These are phyloP conservation scores for Citeromyces hawaiiensis DNA, from an alignment of 1,139 yeast species.

Conservation along the genomic window DNA sequence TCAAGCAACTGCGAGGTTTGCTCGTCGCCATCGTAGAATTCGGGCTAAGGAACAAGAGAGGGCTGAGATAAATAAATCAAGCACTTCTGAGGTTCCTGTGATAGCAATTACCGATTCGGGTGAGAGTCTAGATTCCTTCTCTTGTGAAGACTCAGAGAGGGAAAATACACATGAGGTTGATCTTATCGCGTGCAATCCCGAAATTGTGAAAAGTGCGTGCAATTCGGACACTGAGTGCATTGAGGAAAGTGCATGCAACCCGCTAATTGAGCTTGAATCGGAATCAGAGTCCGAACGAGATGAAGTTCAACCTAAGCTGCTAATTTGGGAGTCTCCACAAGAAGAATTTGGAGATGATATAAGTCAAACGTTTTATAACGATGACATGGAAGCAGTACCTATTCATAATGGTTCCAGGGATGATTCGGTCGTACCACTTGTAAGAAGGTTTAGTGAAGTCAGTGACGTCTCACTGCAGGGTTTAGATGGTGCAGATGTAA, in stretches of 20 bases:
- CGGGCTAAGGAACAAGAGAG: conserved; percentile 1
- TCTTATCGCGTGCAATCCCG: no score
- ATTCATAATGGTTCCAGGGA: conserved; percentile 1
- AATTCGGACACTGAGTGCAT: no score
- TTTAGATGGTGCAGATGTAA: background rate
- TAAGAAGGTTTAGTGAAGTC: background rate
- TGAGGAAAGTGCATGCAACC: background rate
- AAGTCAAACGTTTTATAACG: background rate
- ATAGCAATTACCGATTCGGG: background rate
- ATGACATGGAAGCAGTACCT: background rate
- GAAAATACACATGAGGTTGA: background rate
- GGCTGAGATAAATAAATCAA: background rate
- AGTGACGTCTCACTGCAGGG: background rate
- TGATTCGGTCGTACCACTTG: background rate
- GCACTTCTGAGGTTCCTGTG: background rate
- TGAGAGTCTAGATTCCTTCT: background rate
- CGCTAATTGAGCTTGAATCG: background rate
- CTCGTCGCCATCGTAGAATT: background rate
- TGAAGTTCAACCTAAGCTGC: background rate
- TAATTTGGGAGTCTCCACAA: background rate
- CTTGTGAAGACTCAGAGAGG: conserved; percentile 1
- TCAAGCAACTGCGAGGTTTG: background rate
- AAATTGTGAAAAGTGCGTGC: no score
- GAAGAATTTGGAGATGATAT: background rate
- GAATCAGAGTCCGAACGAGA: background rate